Evolutionary conservation across 306 rosid genomes (phyloP).

Genomic region (Cucurbita argyrosperma): DNA sequence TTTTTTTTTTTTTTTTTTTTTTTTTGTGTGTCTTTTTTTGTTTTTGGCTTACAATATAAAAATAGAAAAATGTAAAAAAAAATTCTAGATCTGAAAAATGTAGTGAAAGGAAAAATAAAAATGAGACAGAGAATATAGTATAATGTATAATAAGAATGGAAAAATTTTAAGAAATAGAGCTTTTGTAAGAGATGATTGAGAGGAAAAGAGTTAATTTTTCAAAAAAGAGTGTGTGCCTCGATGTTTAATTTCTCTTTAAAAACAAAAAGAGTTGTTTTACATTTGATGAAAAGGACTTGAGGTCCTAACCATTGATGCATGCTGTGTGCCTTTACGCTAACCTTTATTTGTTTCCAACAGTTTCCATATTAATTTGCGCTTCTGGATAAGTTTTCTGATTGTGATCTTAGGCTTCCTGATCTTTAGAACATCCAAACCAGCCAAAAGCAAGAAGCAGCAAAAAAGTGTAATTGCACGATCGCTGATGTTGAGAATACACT

Average conservation of each 20-base stretch:
- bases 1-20: too few species aligned
- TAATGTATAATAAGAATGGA: background rate
- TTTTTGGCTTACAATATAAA: background rate
- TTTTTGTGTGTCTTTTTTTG: too few species aligned
- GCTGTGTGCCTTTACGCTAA: background rate
- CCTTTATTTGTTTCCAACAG: background rate
- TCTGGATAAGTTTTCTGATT: constrained; percentile 12
- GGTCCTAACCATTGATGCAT: background rate
- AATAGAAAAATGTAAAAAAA: background rate
- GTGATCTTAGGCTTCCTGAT: constrained; percentile 19
- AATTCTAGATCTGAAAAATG: background rate
- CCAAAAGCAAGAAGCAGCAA: constrained; percentile 78
- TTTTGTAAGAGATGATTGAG: background rate
- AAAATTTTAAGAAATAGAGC: background rate
- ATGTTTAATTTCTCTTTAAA: too few species aligned
- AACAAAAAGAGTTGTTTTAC: too few species aligned
- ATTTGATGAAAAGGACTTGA: too few species aligned
- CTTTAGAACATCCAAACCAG: constrained; percentile 47
- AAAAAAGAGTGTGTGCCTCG: too few species aligned
- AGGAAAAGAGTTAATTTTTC: background rate
- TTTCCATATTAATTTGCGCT: background rate
- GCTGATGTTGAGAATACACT: constrained; percentile 82
- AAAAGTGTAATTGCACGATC: constrained; percentile 55
- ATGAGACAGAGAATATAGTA: background rate
- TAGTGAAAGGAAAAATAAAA: too few species aligned